Percentiles rank a stretch among this genome's conserved stretches.
Evolutionary conservation across 208 protist species (phyloP).

Genomic region (Zelonia costaricensis): DNA sequence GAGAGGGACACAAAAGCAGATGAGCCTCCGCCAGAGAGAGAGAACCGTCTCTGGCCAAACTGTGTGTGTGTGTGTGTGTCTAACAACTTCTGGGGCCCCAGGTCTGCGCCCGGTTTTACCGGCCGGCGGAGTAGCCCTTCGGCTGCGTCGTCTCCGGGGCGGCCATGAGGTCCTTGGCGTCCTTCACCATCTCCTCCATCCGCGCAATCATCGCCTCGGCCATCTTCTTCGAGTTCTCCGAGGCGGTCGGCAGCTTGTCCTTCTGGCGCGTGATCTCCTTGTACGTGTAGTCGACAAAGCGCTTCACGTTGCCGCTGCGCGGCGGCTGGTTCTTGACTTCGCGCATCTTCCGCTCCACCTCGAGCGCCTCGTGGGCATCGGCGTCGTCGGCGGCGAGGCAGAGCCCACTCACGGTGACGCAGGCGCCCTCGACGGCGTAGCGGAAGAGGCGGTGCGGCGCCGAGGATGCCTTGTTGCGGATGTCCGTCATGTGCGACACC

Average conservation of each 20-base stretch:
- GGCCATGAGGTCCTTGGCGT: conserved; percentile 54
- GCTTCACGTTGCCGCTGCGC: conserved; percentile 72
- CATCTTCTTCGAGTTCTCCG: conserved; percentile 48
- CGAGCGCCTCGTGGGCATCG: conserved; percentile 39
- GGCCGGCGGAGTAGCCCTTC: conserved; percentile 60
- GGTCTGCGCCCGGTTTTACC: neutral
- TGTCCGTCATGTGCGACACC: conserved; percentile 41
- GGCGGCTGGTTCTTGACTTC: conserved; percentile 78
- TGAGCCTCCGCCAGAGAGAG: no score
- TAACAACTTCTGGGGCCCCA: no score
- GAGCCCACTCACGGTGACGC: conserved; percentile 57
- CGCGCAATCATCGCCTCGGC: conserved; percentile 48
- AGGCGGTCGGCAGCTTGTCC: conserved; percentile 52
- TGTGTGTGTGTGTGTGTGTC: no score
- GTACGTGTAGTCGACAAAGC: conserved; percentile 70
- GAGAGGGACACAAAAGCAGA: no score
- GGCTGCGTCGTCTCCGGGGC: conserved; percentile 56
- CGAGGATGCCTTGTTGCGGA: conserved; percentile 65
- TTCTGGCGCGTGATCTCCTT: conserved; percentile 71
- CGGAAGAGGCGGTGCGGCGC: conserved; percentile 66
- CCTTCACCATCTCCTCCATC: conserved; percentile 74
- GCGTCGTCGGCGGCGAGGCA: conserved; percentile 38
- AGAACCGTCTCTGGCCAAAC: neutral
- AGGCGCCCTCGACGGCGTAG: conserved; percentile 70
- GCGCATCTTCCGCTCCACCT: conserved; percentile 72